Percentiles rank a stretch among this genome's conserved stretches.
Conservation (phyloP, 2,329 filamentous ascomycete genomes). For the Scedosporium apiospermum region DNA sequence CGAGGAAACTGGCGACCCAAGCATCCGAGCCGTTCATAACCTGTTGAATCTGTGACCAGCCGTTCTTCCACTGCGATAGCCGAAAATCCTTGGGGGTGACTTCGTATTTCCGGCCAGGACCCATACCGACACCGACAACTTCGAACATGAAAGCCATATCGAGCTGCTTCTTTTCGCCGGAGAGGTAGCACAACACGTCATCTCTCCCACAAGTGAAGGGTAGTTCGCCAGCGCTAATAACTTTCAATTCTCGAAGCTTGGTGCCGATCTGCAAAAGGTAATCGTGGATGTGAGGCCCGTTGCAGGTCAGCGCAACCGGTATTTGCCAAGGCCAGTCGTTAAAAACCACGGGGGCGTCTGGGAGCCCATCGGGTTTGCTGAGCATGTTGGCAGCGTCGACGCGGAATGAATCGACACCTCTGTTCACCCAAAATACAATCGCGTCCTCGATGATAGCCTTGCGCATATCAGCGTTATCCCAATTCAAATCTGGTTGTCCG, state of each 20-base stretch:
- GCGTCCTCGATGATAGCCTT: conserved; percentile 52
- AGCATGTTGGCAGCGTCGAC: conserved; percentile 61
- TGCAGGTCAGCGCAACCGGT: conserved; percentile 38
- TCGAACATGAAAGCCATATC: conserved; percentile 71
- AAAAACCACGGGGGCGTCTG: conserved; percentile 26
- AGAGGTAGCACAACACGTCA: conserved; percentile 38
- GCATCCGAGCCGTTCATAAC: conserved; percentile 50
- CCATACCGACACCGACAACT: conserved; percentile 34
- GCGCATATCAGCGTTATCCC: conserved; percentile 59
- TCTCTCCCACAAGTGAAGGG: conserved; percentile 31
- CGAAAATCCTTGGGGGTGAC: conserved; percentile 32
- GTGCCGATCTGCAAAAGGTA: conserved; percentile 33
- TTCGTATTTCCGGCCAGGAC: conserved; percentile 34
- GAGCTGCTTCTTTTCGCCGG: conserved; percentile 47
- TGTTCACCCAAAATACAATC: conserved; percentile 66
- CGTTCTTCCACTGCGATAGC: conserved; percentile 38
- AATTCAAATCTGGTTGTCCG: conserved; percentile 70
- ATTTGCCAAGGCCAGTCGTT: conserved; percentile 17
- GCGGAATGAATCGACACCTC: conserved; percentile 56
- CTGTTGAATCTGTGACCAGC: conserved; percentile 46
- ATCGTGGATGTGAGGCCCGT: conserved; percentile 39
- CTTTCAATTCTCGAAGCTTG: conserved; percentile 34
- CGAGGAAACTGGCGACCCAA: conserved; percentile 56
- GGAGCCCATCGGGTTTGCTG: conserved; percentile 49
- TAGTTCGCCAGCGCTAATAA: conserved; percentile 43